Evolutionary conservation across 1,139 yeast species (phyloP), one percentile per base, ranked within the genome.

Genomic region (Yamadazyma pseudoaaseri): DNA sequence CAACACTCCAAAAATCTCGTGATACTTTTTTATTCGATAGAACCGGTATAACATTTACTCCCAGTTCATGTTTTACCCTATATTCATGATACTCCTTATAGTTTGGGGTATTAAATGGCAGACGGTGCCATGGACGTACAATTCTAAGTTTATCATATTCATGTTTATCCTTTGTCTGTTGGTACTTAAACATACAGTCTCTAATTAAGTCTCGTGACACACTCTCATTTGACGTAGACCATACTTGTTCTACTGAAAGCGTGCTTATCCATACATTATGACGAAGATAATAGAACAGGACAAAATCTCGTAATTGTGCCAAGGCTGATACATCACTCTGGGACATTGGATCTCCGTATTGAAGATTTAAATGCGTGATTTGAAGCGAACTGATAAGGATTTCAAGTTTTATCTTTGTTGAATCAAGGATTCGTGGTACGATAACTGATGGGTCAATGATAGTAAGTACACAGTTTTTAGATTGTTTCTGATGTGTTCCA

Each of bases 161-260:
- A 8, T 22, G 21, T 9, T 15, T 5, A 10, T 21, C 16, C 5
- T 20, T 7, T 15, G 14, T 29, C 6, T 15, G n/a, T 5, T 21
- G 7, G 15, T 10, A 9, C 9, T 29, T 15, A 8, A 15, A 14
- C 4, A 22, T 16, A 4, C 21, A 9, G 8, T 16, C 26, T 20
- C 16, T 7, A n/a, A 29, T 21, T 11, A 15, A 29, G 9, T 50
- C 53, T 34, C 65, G 37, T 7, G 47, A 35, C 10, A 52, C 38
- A 0, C 56, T 41, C 26, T 60, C 67, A 37, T 62, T 63, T 1
- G 56, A 43, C 7, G 58, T 47, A 1, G 66, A 57, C 69, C 69
- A 63, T 26, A 63, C 56, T 38, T 59, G 56, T 35, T 58, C 62
- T 7, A 59, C 35, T 5, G 51, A 40, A 3, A 45, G 52, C 29